A percentile compares a stretch with the other conserved stretches of the same genome.
Conservation (phyloP, 257 asterid species). For the Ocimum tenuiflorum region DNA sequence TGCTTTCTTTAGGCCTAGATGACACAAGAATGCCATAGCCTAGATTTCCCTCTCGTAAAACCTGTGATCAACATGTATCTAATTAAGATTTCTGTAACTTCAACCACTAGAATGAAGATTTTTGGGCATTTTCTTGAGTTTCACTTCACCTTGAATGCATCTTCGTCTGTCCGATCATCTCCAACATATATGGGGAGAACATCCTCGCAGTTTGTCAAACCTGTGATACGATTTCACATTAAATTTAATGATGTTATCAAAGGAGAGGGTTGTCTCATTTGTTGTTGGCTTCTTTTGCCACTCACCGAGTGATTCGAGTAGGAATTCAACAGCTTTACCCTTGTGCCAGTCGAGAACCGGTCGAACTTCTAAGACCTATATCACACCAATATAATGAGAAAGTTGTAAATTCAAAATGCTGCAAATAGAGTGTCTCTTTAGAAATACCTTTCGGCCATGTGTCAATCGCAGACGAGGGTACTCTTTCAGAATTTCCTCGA, state of each 20-base stretch:
- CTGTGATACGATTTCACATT: conserved; percentile 25
- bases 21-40: conserved; percentile 90
- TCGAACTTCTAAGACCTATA: conserved; percentile 83
- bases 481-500: conserved; percentile 49
- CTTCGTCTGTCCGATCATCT: conserved; percentile 96
- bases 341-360: conserved; percentile 93
- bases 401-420: neutral
- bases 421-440: neutral
- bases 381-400: neutral
- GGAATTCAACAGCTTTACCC: conserved; percentile 92
- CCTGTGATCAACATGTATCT: conserved; percentile 29
- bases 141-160: conserved; percentile 73
- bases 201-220: conserved; percentile 55
- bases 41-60: conserved; percentile 55
- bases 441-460: conserved; percentile 88
- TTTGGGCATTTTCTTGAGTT: no score
- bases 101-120: neutral
- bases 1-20: conserved; percentile 76
- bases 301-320: conserved; percentile 93
- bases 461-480: conserved; percentile 82
- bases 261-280: neutral
- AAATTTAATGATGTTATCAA: neutral
- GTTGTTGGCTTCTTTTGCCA: neutral
- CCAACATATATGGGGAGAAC: conserved; percentile 87
- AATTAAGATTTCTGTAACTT: neutral